Base-by-base conservation (phyloP, 768 basidiomycete genomes). In the Kondoa malvinella region DNA sequence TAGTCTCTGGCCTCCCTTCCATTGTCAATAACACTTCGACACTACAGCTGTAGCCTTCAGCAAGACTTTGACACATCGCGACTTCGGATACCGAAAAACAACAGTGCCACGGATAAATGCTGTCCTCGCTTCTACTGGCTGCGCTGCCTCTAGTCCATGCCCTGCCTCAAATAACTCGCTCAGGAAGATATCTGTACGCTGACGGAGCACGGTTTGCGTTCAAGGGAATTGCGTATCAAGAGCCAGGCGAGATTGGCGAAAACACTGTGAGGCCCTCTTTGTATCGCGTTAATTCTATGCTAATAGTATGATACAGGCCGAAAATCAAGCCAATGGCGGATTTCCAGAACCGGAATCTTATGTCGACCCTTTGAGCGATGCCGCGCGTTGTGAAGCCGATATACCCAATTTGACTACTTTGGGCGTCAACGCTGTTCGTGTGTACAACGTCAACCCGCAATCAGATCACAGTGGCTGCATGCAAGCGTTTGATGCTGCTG, bases 391-490 rank as follows among this genome's bases (percentile, higher is more conserved):
- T n/a, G 25, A 61, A 61, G 31, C 26, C 4, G 59, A 61, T 32
- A 8, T 61, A 16, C 26, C 26, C 8, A 61, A 61, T 32, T 61
- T 25, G 17, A 32, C 31, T 8, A 61, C 26, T 27, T 32, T 56
- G 56, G 59, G 59, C 16, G 31, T 61, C 59, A 61, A 61, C 25
- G 31, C 59, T 32, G n/a, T 61, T 61, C 59, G 59, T 8, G 59
- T 61, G 26, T 61, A 61, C 59, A 61, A 61, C 59, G 59, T 61
- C 59, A 25, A 61, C 31, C 59, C 59, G 26, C 59, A 61, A 61
- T 4, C 25, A 4, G 59, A 61, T 61, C 59, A 61, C 59, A 61
- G 31, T 16, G 59, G 26, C n/a, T 61, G 59, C 59, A 61, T 61
- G 59, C 4, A 61, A 4, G 59, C 59, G 4, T 32, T 61, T 25